Percentiles rank a stretch among this genome's conserved stretches.
These are phyloP conservation scores for Brassica cretica DNA, from an alignment of 345 rosid species.

Conservation along the genomic window DNA sequence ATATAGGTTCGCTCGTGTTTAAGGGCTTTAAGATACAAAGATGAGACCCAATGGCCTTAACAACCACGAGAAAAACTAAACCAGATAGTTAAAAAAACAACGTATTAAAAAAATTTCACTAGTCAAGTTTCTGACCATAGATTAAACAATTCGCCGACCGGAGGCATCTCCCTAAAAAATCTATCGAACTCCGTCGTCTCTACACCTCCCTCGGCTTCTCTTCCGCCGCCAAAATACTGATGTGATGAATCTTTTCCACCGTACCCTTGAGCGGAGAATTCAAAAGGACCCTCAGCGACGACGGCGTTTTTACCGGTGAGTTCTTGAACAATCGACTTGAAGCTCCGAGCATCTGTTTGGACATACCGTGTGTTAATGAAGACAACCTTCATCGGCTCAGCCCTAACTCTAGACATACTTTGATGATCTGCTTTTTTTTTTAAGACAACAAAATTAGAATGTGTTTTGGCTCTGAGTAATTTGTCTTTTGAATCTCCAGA, in stretches of 20 bases:
- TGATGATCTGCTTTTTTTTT: background rate
- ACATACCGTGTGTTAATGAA: slow-evolving; percentile 58
- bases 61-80: background rate
- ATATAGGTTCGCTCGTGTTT: background rate
- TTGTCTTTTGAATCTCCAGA: slow-evolving; percentile 16
- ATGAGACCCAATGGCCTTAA: slow-evolving; percentile 26
- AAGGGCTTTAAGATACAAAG: slow-evolving; percentile 3
- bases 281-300: slow-evolving; percentile 33
- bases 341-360: slow-evolving; percentile 50
- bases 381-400: slow-evolving; percentile 49
- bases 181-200: slow-evolving; percentile 46
- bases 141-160: slow-evolving; percentile 36
- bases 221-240: background rate
- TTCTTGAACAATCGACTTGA: slow-evolving; percentile 65
- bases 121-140: slow-evolving; percentile 32
- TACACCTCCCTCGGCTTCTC: slow-evolving; percentile 11
- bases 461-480: slow-evolving; percentile 1
- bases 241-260: slow-evolving; percentile 11
- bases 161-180: slow-evolving; percentile 48
- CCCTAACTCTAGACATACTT: slow-evolving; percentile 34
- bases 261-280: slow-evolving; percentile 16
- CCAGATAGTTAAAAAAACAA: background rate
- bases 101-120: background rate
- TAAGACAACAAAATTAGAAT: background rate
- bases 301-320: slow-evolving; percentile 67